Conservation (phyloP, 2,329 filamentous ascomycete genomes). For the Tympanopsis confertula region DNA sequence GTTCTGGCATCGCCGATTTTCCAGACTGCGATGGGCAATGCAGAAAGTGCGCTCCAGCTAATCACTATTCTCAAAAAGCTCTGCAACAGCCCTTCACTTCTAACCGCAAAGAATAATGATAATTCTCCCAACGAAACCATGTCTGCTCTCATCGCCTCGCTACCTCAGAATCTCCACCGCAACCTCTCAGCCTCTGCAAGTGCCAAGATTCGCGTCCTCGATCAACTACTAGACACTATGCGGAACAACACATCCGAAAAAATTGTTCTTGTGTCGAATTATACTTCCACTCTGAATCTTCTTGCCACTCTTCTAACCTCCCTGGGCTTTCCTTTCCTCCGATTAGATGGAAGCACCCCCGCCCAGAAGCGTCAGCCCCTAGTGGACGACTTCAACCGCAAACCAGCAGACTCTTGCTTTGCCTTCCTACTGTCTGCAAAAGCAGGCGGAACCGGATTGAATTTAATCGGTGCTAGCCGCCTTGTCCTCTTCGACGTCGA, state of each 20-base stretch:
- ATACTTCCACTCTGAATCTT: conserved; percentile 60
- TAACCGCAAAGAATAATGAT: conserved; percentile 35
- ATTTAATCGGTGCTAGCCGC: conserved; percentile 59
- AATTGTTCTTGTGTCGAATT: conserved; percentile 66
- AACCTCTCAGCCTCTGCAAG: conserved; percentile 43
- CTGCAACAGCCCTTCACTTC: conserved; percentile 58
- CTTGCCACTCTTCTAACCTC: conserved; percentile 48
- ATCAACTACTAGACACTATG: conserved; percentile 50
- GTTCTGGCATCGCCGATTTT: conserved; percentile 57
- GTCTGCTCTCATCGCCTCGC: conserved; percentile 29
- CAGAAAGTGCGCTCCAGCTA: conserved; percentile 52
- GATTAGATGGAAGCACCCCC: conserved; percentile 58
- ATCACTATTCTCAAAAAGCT: conserved; percentile 66
- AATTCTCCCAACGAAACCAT: conserved; percentile 11
- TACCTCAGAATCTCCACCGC: conserved; percentile 40
- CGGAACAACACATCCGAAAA: conserved; percentile 53
- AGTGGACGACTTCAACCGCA: conserved; percentile 60
- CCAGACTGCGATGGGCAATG: conserved; percentile 45
- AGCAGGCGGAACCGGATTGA: conserved; percentile 58
- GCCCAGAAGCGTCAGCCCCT: conserved; percentile 52
- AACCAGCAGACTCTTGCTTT: conserved; percentile 41
- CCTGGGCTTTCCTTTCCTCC: conserved; percentile 49
- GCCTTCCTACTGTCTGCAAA: conserved; percentile 65
- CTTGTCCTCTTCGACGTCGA: conserved; percentile 64
- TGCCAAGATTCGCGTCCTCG: conserved; percentile 55